Conservation (phyloP, 1,284 basidiomycete genomes). For the Cutaneotrichosporon sp. region DNA sequence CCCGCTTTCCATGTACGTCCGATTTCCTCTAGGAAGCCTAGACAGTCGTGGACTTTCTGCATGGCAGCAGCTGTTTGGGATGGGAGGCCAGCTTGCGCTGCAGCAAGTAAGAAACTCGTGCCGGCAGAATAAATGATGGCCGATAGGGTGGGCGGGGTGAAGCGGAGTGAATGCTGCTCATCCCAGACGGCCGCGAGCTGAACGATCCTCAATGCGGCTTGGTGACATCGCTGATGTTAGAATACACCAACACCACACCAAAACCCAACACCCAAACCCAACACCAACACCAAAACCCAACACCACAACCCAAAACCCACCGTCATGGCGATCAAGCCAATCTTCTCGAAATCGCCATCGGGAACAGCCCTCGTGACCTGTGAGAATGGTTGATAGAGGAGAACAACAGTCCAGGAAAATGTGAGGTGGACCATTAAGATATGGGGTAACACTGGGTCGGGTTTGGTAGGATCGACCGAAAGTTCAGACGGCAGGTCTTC, state of each 20-base stretch:
- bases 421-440: slow-evolving; percentile 64
- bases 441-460: slow-evolving; percentile 60
- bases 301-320: slow-evolving; percentile 13
- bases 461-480: slow-evolving; percentile 56
- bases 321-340: slow-evolving; percentile 18
- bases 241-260: no score
- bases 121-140: slow-evolving; percentile 67
- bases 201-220: slow-evolving; percentile 66
- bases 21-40: slow-evolving; percentile 13
- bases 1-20: slow-evolving; percentile 19
- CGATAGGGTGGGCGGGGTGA: slow-evolving; percentile 63
- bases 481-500: slow-evolving; percentile 58
- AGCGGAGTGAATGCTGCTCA: slow-evolving; percentile 62
- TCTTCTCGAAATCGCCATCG: neutral
- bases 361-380: slow-evolving; percentile 5
- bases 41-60: slow-evolving; percentile 16
- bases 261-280: no score
- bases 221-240: slow-evolving; percentile 63
- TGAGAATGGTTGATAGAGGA: slow-evolving; percentile 63
- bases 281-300: neutral
- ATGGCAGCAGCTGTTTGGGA: slow-evolving; percentile 13
- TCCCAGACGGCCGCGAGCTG: slow-evolving; percentile 62
- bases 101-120: slow-evolving; percentile 47
- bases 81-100: slow-evolving; percentile 16
- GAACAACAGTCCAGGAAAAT: slow-evolving; percentile 65